phyloP scores from a whole-genome alignment of 306 rosid genomes.

The Trifolium pratense region DNA sequence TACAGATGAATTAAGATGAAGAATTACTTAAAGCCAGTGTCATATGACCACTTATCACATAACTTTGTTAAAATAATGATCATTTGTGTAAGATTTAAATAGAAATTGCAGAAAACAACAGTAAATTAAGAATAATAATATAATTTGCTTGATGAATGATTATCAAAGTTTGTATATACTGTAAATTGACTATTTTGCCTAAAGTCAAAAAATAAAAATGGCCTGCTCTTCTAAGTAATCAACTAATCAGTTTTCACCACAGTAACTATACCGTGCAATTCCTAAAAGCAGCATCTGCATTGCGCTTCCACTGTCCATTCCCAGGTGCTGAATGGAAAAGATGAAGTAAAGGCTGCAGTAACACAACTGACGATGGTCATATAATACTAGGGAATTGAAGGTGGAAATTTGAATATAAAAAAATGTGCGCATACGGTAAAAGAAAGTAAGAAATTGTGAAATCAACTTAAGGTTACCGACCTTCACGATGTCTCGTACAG shows the following conservation, averaged over 20 bases:
- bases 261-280: slow-evolving; percentile 67
- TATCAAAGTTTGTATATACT: neutral
- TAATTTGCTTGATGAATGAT: neutral
- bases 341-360: slow-evolving; percentile 81
- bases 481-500: slow-evolving; percentile 80
- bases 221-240: slow-evolving; percentile 10
- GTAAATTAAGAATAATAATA: neutral
- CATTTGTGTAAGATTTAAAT: slow-evolving; percentile 12
- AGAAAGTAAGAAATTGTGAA: slow-evolving; percentile 12
- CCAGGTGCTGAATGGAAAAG: slow-evolving; percentile 82
- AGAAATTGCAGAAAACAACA: slow-evolving; percentile 5
- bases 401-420: slow-evolving; percentile 35
- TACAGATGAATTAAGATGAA: neutral
- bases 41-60: neutral
- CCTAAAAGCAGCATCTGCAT: slow-evolving; percentile 85
- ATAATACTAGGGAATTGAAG: slow-evolving; percentile 28
- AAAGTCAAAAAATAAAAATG: slow-evolving; percentile 9
- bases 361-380: slow-evolving; percentile 20
- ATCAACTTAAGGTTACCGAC: slow-evolving; percentile 49
- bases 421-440: neutral
- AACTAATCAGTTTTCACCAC: slow-evolving; percentile 17
- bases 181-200: neutral
- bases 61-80: neutral
- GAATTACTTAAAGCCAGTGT: neutral
- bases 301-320: slow-evolving; percentile 94